phyloP scores from a whole-genome alignment of 2,329 filamentous ascomycete species.

The Chaetomiaceae sp. region DNA sequence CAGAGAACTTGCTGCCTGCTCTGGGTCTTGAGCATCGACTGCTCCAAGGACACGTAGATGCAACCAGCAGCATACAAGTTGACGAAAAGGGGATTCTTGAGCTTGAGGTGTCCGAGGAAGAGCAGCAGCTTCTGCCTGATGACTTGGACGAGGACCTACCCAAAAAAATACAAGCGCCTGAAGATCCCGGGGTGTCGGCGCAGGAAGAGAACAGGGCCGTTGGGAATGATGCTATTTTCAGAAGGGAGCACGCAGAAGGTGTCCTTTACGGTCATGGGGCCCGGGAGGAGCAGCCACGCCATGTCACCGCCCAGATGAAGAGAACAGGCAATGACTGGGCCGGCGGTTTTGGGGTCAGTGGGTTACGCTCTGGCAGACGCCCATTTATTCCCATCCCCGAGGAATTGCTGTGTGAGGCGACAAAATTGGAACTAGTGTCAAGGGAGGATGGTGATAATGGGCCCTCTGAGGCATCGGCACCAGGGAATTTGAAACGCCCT shows the following conservation, averaged over 20 bases:
- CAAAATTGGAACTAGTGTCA: slow-evolving; percentile 35
- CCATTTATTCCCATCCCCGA: slow-evolving; percentile 36
- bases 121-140: slow-evolving; percentile 39
- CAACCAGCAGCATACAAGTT: slow-evolving; percentile 50
- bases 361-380: slow-evolving; percentile 35
- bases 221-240: no score
- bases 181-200: slow-evolving; percentile 11
- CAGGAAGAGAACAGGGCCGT: background rate
- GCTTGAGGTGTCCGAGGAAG: slow-evolving; percentile 33
- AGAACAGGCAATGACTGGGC: slow-evolving; percentile 23
- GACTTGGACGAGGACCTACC: slow-evolving; percentile 51
- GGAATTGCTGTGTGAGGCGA: slow-evolving; percentile 38
- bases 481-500: slow-evolving; percentile 6
- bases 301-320: background rate
- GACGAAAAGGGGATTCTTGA: slow-evolving; percentile 56
- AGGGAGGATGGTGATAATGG: slow-evolving; percentile 23
- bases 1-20: slow-evolving; percentile 53
- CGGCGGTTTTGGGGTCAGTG: slow-evolving; percentile 41
- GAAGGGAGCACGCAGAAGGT: no score
- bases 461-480: background rate
- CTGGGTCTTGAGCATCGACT: slow-evolving; percentile 37
- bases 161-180: slow-evolving; percentile 26
- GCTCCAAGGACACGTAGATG: slow-evolving; percentile 29
- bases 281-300: background rate
- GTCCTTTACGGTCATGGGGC: background rate